These are phyloP conservation scores for Xylariaceae sp. DNA, from an alignment of 2,329 filamentous ascomycete species.

Conservation along the genomic window DNA sequence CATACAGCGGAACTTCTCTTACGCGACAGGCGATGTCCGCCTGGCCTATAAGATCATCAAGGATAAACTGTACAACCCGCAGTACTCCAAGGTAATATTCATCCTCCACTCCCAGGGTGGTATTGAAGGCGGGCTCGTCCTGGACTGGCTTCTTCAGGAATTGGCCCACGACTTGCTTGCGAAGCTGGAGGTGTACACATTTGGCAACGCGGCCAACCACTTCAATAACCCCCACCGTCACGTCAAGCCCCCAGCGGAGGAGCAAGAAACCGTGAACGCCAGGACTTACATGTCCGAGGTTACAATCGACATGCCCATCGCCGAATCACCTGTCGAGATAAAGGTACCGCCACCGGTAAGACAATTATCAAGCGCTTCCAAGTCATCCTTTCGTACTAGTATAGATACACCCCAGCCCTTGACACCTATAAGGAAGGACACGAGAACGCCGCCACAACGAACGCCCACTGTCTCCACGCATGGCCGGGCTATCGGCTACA, in stretches of 20 bases:
- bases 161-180: constrained; percentile 59
- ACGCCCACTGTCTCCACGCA: constrained; percentile 33
- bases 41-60: constrained; percentile 60
- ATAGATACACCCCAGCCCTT: constrained; percentile 33
- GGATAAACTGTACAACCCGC: constrained; percentile 56
- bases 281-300: constrained; percentile 34
- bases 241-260: constrained; percentile 41
- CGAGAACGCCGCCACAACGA: constrained; percentile 5
- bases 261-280: constrained; percentile 34
- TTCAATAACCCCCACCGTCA: constrained; percentile 71
- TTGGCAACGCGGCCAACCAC: constrained; percentile 74
- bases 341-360: constrained; percentile 16
- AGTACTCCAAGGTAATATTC: constrained; percentile 65
- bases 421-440: constrained; percentile 29
- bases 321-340: constrained; percentile 31
- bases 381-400: constrained; percentile 4
- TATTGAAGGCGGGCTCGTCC: constrained; percentile 66
- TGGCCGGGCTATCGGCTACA: constrained; percentile 58
- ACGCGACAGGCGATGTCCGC: constrained; percentile 65
- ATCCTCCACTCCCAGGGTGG: constrained; percentile 75
- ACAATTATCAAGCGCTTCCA: constrained; percentile 17
- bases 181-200: constrained; percentile 74
- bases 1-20: constrained; percentile 69
- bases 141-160: constrained; percentile 75
- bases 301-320: constrained; percentile 35